Evolutionary conservation across 345 rosid species (phyloP).

Genomic region (Eucalyptus dawsonii): DNA sequence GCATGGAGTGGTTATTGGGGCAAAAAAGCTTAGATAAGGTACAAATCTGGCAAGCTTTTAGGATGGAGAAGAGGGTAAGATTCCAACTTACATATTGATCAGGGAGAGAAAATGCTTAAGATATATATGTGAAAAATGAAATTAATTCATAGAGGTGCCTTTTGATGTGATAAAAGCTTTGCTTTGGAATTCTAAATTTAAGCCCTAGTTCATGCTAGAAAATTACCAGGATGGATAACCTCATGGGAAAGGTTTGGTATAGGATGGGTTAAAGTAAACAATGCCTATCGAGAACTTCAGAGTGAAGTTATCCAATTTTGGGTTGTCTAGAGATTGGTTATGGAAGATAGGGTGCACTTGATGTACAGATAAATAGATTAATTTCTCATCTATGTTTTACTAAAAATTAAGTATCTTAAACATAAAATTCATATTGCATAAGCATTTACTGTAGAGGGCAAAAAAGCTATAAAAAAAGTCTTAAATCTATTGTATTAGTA

Average conservation of each 20-base stretch:
- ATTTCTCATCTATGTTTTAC: not conserved
- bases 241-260: not conserved
- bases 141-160: too few species aligned
- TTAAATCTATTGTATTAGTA: too few species aligned
- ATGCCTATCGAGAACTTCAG: not conserved
- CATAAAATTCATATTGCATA: not conserved
- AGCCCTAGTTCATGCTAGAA: not conserved
- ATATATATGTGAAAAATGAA: not conserved
- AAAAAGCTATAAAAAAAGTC: too few species aligned
- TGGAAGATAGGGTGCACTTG: not conserved
- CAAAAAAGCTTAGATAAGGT: not conserved
- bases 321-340: not conserved
- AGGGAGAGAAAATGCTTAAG: not conserved
- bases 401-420: not conserved
- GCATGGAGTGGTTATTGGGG: accelerated
- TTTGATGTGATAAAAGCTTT: too few species aligned
- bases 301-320: too few species aligned
- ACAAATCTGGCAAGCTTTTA: accelerated
- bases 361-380: not conserved
- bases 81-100: too few species aligned
- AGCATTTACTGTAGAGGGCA: not conserved
- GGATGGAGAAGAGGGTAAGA: accelerated
- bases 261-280: too few species aligned
- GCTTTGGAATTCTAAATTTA: too few species aligned
- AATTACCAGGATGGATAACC: not conserved